Conservation (phyloP, 2,329 filamentous ascomycete species). For the Lasiodiplodia gonubiensis region DNA sequence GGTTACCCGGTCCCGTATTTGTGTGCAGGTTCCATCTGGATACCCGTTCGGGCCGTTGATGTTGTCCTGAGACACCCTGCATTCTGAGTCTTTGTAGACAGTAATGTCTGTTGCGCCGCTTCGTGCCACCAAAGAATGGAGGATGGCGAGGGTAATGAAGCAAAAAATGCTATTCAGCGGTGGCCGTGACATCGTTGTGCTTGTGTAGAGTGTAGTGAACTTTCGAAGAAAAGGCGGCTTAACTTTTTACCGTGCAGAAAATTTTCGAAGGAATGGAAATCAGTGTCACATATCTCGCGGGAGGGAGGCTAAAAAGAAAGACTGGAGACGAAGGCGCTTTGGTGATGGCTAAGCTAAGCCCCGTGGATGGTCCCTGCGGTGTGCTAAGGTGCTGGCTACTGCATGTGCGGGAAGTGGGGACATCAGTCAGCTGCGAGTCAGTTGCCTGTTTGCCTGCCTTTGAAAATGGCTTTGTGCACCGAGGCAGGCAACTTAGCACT, state of each 20-base stretch:
- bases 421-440: neutral
- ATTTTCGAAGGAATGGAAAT: no score
- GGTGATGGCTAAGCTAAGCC: neutral
- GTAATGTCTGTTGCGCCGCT: constrained; percentile 23
- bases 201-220: no score
- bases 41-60: constrained; percentile 18
- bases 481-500: neutral
- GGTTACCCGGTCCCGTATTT: neutral
- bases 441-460: neutral
- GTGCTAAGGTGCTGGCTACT: neutral
- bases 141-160: neutral
- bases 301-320: no score
- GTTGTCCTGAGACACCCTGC: neutral
- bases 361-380: neutral
- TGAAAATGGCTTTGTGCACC: neutral
- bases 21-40: neutral
- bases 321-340: neutral
- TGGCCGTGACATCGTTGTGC: no score
- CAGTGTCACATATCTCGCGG: no score
- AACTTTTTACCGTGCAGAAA: no score
- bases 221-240: no score
- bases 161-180: no score
- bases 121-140: neutral
- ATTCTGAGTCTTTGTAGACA: neutral
- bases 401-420: neutral